Evolutionary conservation across 2,329 filamentous ascomycete species (phyloP).

Genomic region (Claviceps pusilla): DNA sequence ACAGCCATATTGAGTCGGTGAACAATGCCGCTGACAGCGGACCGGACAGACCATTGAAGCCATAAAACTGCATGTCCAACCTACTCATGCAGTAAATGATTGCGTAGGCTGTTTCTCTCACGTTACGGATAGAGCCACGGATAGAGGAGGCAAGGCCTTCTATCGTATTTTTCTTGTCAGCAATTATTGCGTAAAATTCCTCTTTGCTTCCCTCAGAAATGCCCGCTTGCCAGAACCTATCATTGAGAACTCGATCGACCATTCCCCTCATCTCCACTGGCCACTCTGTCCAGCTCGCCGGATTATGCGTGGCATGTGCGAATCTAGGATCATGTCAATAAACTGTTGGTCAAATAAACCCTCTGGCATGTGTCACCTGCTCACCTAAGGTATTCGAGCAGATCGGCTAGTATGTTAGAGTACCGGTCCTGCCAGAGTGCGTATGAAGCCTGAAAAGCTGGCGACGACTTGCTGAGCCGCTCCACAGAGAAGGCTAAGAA

Average conservation of each 20-base stretch:
- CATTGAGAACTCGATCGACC: conserved; percentile 71
- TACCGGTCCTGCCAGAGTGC: conserved; percentile 76
- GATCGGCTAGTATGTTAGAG: conserved; percentile 65
- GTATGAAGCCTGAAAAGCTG: conserved; percentile 60
- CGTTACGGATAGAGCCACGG: conserved; percentile 71
- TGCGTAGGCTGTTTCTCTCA: conserved; percentile 86
- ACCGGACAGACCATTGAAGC: conserved; percentile 67
- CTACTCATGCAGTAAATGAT: conserved; percentile 88
- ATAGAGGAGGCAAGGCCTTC: conserved; percentile 92
- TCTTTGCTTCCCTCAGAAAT: conserved; percentile 93
- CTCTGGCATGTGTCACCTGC: background rate
- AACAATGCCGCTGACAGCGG: conserved; percentile 77
- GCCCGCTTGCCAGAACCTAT: conserved; percentile 95
- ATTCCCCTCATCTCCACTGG: conserved; percentile 61
- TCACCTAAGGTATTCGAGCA: conserved; percentile 68
- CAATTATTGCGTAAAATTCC: conserved; percentile 86
- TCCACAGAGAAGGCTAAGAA: conserved; percentile 89
- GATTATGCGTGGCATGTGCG: conserved; percentile 82
- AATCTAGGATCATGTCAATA: conserved; percentile 34
- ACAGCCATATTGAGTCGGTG: conserved; percentile 64
- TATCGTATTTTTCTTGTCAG: conserved; percentile 73
- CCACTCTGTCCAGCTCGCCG: conserved; percentile 65
- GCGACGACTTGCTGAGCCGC: conserved; percentile 59
- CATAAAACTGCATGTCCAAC: conserved; percentile 77
- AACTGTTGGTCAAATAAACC: background rate